Percentiles rank a stretch among this genome's conserved stretches.
Evolutionary conservation across 495 filamentous ascomycete genomes (phyloP).

Genomic region (Entonaema liquescens): DNA sequence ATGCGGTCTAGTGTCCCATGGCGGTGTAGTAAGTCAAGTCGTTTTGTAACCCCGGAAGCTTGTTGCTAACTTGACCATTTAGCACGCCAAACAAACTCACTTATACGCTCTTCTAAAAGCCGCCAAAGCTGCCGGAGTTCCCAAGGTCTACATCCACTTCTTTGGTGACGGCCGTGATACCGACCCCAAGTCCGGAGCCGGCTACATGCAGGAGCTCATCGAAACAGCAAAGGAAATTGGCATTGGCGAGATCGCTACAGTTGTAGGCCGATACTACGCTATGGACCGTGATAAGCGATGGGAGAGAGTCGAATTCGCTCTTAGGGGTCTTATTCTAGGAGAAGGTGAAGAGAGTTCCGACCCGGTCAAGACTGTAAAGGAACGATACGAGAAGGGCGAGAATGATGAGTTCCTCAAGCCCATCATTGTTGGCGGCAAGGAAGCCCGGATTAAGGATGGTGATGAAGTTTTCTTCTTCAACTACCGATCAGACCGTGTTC

Average conservation of each 20-base stretch:
- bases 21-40: conserved; percentile 75
- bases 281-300: conserved; percentile 99
- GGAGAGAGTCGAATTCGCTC: conserved; percentile 88
- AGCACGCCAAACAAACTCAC: conserved; percentile 94
- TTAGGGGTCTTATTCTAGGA: conserved; percentile 85
- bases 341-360: conserved; percentile 87
- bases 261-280: conserved; percentile 95
- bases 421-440: conserved; percentile 90
- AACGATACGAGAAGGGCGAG: conserved; percentile 85
- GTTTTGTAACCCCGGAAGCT: background rate
- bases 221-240: conserved; percentile 83
- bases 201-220: conserved; percentile 86
- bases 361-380: conserved; percentile 84
- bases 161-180: conserved; percentile 98
- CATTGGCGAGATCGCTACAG: conserved; percentile 86
- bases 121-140: conserved; percentile 86
- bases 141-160: conserved; percentile 97
- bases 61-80: conserved; percentile 25
- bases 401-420: conserved; percentile 98
- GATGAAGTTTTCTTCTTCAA: conserved; percentile 99
- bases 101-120: conserved; percentile 85
- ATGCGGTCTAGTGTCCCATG: conserved; percentile 88
- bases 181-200: conserved; percentile 88
- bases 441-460: conserved; percentile 83
- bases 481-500: conserved; percentile 98